Evolutionary conservation across 306 rosid genomes (phyloP), one percentile per base, ranked within the genome.

Genomic region (Trifolium fragiferum): DNA sequence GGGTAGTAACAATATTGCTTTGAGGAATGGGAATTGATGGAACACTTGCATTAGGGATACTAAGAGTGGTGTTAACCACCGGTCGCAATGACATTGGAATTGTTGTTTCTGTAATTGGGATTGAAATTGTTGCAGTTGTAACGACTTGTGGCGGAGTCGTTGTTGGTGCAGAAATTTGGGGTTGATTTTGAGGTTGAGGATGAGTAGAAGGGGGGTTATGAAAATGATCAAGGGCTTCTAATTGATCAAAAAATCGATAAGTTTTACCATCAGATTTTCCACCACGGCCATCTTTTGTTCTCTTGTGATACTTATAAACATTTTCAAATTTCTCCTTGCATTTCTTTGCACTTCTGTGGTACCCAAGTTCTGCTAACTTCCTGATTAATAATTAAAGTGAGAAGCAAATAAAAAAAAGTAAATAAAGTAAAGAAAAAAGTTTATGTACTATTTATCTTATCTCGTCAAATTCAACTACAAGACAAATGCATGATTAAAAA

Each of bases 311-410:
- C 84, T 94, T 94, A 81, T 86, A 92, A 20, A 94, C 93, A 86
- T 94, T 94, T 86, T 94, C 99, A 62, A 94, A 94, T 68, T 94
- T 94, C 88, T 94, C 99, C 73, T 92, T 92, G 80, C 99, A 94
- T 67, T 94, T 94, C 85, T 92, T 94, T 6, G 97, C 84, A 73
- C 78, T 87, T 82, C 99, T 86, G 46, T 84, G 84, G 79, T 82
- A 94, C 61, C 97, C 99, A 79, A 87, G 90, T 76, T 90, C 96
- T 37, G 90, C 97, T 73, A 94, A 73, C 82, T 94, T 94, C 87
- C 99, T 94, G 90, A 66, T 19, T 72, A 62, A 15, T 62, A 8
- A 77, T 16, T 6, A 40, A 35, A 72, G 68, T 32, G 27, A 32
- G 66, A 57, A 23, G 0, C 33, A 57, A 55, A 57, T 18, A 16